Evolutionary conservation across 352 stramenopile genomes (phyloP).

Genomic region (Thraustochytrium striatum): DNA sequence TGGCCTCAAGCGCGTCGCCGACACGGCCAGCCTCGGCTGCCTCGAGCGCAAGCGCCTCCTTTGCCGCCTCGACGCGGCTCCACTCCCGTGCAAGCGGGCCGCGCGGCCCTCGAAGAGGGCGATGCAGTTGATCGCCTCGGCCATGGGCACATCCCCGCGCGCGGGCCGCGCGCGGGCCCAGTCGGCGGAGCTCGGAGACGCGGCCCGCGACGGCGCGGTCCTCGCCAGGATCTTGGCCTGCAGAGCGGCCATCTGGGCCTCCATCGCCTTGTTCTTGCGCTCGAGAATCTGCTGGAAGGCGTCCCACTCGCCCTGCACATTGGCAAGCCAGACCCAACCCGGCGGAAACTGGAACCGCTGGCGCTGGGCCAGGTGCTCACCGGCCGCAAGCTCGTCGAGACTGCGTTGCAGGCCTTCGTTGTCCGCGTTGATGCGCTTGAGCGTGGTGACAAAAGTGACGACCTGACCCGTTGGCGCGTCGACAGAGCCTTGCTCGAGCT

Average conservation of each 20-base stretch:
- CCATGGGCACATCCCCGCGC: constrained; percentile 65
- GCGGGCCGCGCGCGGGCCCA: constrained; percentile 76
- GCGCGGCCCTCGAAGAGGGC: constrained; percentile 70
- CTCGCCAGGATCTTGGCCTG: constrained; percentile 93
- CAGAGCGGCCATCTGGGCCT: constrained; percentile 91
- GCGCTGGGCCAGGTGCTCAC: constrained; percentile 89
- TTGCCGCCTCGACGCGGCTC: constrained; percentile 86
- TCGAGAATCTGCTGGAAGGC: constrained; percentile 80
- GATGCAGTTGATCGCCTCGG: constrained; percentile 66
- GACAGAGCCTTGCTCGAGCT: constrained; percentile 88
- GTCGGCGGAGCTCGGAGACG: constrained; percentile 61
- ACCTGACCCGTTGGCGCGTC: constrained; percentile 92
- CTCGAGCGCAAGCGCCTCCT: constrained; percentile 89
- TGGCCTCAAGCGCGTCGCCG: constrained; percentile 58
- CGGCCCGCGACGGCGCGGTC: constrained; percentile 76
- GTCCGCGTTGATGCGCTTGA: constrained; percentile 68
- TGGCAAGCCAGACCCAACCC: constrained; percentile 92
- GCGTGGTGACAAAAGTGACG: constrained; percentile 77
- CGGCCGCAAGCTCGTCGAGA: constrained; percentile 82
- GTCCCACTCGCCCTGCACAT: constrained; percentile 92
- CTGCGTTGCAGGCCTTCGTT: constrained; percentile 59
- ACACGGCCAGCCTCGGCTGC: constrained; percentile 53
- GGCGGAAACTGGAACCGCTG: constrained; percentile 88
- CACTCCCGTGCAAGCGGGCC: constrained; percentile 76
- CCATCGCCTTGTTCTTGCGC: constrained; percentile 75